Evolutionary conservation across 345 rosid species (phyloP), one percentile per base, ranked within the genome.

Genomic region (Viola odorata): DNA sequence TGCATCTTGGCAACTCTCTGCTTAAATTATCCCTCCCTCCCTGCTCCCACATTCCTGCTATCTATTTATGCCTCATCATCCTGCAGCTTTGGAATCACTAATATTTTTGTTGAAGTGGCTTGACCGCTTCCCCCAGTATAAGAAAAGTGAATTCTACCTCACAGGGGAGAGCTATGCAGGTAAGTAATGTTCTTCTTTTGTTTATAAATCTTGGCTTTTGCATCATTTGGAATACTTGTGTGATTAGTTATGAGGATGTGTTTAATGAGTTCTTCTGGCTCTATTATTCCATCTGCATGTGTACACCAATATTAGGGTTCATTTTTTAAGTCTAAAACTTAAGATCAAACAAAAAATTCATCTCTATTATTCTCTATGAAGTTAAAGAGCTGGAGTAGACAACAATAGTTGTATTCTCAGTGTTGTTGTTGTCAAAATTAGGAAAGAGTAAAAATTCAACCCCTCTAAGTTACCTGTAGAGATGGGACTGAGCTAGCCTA

Each of bases 81-180:
- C 48, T 77, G 68, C 83, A 92, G 98, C 91, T 60, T 63, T 69
- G 65, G 98, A 92, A 69, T 84, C 96, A 0, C 77, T 92, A 23
- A 58, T 41, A 3, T 92, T 92, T 84, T 73, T 92, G 63, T 65
- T 92, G 38, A 83, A 79, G 58, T 89, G 98, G 98, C 78, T 89
- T 63, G 91, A 92, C 73, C 88, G 96, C 54, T 92, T 83, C 66
- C 96, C 96, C 38, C 89, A 89, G 67, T 92, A 80, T 66, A 84
- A 85, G 63, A 94, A 82, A 70, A 81, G 91, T 64, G 96, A 92
- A n/a, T 89, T 92, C 63, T 92, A 87, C 62, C 81, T 92, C 49
- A 68, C 78, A 1, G 96, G 96, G 57, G 96, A 92, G 77, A 92
- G 98, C 76, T 92, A 92, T 76, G 98, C 74, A 63, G 96, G 98